Evolutionary conservation across 2,329 filamentous ascomycete genomes (phyloP).

Genomic region (Alternaria sp.): DNA sequence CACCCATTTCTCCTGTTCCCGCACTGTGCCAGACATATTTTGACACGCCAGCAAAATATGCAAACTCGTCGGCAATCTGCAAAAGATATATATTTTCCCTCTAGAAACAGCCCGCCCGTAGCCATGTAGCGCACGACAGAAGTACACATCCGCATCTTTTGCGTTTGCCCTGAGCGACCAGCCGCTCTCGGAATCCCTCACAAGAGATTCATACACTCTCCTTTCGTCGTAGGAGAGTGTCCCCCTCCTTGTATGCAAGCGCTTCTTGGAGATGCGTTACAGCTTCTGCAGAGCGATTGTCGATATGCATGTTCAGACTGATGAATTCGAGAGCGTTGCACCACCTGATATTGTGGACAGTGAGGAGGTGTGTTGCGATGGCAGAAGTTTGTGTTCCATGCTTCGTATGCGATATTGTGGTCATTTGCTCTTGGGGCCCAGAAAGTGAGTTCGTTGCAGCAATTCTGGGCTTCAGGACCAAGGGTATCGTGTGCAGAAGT

Average conservation of each 20-base stretch:
- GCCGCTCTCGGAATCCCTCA: not conserved
- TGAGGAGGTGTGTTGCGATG: not conserved
- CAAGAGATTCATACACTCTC: not conserved
- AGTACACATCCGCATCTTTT: not conserved
- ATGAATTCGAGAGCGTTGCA: not conserved
- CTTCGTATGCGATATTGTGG: not conserved
- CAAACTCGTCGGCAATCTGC: not conserved
- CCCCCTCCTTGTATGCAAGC: not conserved
- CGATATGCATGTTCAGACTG: not conserved
- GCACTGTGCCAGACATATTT: not conserved
- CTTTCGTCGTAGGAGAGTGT: not conserved
- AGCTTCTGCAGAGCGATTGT: not conserved
- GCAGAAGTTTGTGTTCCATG: not conserved
- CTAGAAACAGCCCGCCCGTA: not conserved
- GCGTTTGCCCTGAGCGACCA: not conserved
- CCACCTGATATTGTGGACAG: not conserved
- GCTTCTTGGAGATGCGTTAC: not conserved
- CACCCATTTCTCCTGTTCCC: not conserved
- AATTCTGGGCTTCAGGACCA: not conserved
- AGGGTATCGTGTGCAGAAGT: not conserved
- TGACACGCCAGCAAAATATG: not conserved
- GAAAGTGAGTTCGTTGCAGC: not conserved
- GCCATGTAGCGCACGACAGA: not conserved
- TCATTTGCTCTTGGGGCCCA: not conserved
- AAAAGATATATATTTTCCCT: not conserved